A percentile compares a stretch with the other conserved stretches of the same genome.
phyloP scores from a whole-genome alignment of 331 rosid genomes.

The Telfairia occidentalis region DNA sequence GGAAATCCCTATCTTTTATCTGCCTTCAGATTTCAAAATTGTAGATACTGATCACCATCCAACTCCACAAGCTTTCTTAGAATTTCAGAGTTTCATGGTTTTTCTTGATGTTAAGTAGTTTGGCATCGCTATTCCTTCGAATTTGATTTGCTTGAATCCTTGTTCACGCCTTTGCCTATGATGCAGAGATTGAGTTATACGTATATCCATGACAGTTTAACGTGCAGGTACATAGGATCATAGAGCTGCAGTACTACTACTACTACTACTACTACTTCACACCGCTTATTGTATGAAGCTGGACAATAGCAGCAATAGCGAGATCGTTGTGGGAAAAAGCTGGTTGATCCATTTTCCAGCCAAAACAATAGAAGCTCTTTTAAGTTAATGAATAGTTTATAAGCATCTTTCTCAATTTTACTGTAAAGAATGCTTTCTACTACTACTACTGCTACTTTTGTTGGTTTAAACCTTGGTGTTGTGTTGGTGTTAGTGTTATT shows the following conservation, averaged over 20 bases:
- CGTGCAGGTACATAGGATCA: conserved; percentile 45
- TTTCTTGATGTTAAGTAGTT: not conserved
- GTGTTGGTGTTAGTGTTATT: no score
- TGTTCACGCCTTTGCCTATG: not conserved
- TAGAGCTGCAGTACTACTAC: conserved; percentile 24
- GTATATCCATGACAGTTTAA: not conserved
- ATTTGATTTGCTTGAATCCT: not conserved
- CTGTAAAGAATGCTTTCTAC: conserved; percentile 19
- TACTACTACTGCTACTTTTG: conserved; percentile 13
- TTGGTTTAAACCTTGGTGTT: not conserved
- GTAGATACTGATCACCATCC: not conserved
- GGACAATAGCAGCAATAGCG: conserved; percentile 1
- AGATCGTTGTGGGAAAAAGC: conserved; percentile 24
- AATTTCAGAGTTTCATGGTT: not conserved
- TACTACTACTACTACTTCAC: conserved; percentile 3
- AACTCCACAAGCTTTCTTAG: not conserved
- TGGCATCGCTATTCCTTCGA: not conserved
- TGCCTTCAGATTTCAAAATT: not conserved
- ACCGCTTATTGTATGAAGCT: conserved; percentile 18
- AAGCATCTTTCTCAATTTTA: conserved; percentile 19
- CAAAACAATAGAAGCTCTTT: conserved; percentile 24
- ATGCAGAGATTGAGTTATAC: not conserved
- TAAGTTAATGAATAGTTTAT: conserved; percentile 20
- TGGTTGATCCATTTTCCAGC: conserved; percentile 28
- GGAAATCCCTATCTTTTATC: not conserved